Conservation (phyloP, 352 stramenopile genomes). For the Phytophthora hybrid region DNA sequence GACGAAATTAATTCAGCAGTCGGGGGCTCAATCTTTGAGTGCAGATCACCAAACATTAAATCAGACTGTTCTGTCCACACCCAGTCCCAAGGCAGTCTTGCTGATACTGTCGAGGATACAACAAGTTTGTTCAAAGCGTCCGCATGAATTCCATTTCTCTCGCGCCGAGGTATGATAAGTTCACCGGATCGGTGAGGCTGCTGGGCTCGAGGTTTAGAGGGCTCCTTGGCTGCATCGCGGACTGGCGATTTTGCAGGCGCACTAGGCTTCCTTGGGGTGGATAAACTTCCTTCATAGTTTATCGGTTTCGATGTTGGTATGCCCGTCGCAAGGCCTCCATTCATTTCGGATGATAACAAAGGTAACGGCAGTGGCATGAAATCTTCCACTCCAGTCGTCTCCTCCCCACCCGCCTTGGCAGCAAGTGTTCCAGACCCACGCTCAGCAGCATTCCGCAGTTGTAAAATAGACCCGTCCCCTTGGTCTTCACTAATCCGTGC, state of each 20-base stretch:
- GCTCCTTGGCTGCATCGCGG: slow-evolving; percentile 5
- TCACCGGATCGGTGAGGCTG: slow-evolving; percentile 2
- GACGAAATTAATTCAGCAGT: slow-evolving; percentile 32
- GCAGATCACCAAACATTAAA: slow-evolving; percentile 37
- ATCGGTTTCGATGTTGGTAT: slow-evolving; percentile 26
- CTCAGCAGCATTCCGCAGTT: slow-evolving; percentile 3
- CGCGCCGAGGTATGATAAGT: slow-evolving; percentile 4
- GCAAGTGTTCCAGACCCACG: background rate
- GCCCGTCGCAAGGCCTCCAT: slow-evolving; percentile 12
- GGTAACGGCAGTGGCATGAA: slow-evolving; percentile 62
- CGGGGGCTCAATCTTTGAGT: slow-evolving; percentile 42
- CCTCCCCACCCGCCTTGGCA: slow-evolving; percentile 14
- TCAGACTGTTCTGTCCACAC: slow-evolving; percentile 58
- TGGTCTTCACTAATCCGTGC: slow-evolving; percentile 21
- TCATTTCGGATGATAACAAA: slow-evolving; percentile 43
- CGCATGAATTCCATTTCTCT: slow-evolving; percentile 6
- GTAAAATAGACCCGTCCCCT: slow-evolving; percentile 8
- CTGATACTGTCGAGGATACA: slow-evolving; percentile 53
- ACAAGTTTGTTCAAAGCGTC: slow-evolving; percentile 52
- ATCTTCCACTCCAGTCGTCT: slow-evolving; percentile 38
- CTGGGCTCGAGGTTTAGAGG: background rate
- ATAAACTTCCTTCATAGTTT: slow-evolving; percentile 9
- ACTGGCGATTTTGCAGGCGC: slow-evolving; percentile 3
- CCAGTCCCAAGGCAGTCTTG: slow-evolving; percentile 65
- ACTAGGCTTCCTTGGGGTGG: slow-evolving; percentile 20